Evolutionary conservation across 2,329 filamentous ascomycete species (phyloP), one percentile per base, ranked within the genome.

Genomic region (Alternaria tenuissima): DNA sequence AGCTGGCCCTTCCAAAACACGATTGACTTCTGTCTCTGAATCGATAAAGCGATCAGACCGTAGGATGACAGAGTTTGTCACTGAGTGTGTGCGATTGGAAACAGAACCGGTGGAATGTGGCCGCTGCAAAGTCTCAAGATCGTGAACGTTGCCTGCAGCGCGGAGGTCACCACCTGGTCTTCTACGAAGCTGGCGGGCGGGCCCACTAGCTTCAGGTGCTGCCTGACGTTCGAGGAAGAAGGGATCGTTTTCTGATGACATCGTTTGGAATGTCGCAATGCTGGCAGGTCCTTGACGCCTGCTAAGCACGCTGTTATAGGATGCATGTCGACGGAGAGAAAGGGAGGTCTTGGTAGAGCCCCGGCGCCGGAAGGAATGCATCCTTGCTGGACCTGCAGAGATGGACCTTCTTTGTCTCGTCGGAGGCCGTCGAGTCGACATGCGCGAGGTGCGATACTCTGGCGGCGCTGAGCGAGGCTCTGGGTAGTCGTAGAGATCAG

Each of bases 231-330:
- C 78, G 4, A 80, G 65, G 48, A 72, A 75, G 47, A 79, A 77
- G 0, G 80, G 78, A 52, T 81, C 77, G 32, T 79, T 77, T 34
- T 76, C 69, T 1, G 80, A 82, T 11, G 79, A 81, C 72, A 78
- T 78, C 5, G 74, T 78, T 55, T 72, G 71, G 36, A 76, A 75
- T 3, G 86, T 88, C 70, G 89, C 87, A 55, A 90, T 86, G 70
- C 88, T 91, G 52, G 81, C 83, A 7, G 85, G 77, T 0, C 84
- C 86, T 9, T 83, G 83, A 24, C 80, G 82, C 12, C 80, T 81
- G 12, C 79, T 81, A 14, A 85, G 77, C 1, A 83, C 83, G 65
- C 87, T 90, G 18, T 87, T 84, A 52, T 86, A 86, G 0, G 89
- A 91, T 9, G 85, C 85, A 71, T 85, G 85, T 11, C 87, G 85